These are phyloP conservation scores for Sporothrix euskadiensis DNA, from an alignment of 2,329 filamentous ascomycete species.

Conservation along the genomic window DNA sequence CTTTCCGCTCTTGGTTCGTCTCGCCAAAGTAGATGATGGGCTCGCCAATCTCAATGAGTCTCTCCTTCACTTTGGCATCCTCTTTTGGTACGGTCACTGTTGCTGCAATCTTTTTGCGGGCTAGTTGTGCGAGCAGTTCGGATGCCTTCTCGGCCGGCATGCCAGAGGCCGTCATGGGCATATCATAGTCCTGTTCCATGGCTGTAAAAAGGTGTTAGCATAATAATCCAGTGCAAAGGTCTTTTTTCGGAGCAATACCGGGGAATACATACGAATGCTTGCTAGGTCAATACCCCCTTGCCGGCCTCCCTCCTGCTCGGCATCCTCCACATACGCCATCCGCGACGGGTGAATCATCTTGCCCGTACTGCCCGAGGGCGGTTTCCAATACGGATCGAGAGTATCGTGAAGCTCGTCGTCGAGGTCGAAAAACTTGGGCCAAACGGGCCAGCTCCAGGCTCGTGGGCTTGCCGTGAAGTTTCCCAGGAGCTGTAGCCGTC, in stretches of 20 bases:
- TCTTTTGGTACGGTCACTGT: constrained; percentile 89
- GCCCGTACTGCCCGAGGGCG: background rate
- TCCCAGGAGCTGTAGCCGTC: background rate
- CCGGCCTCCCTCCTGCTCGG: constrained; percentile 66
- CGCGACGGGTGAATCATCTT: constrained; percentile 80
- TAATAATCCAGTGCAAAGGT: too few species aligned
- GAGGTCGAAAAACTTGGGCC: background rate
- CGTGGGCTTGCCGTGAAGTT: background rate
- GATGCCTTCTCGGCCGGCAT: constrained; percentile 79
- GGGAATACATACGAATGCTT: constrained; percentile 47
- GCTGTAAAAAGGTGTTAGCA: constrained; percentile 35
- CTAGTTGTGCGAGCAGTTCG: constrained; percentile 82
- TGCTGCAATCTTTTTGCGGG: constrained; percentile 84
- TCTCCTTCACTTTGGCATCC: constrained; percentile 78
- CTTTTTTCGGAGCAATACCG: too few species aligned
- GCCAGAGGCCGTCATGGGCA: constrained; percentile 65
- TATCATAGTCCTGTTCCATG: constrained; percentile 79
- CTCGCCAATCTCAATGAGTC: constrained; percentile 83
- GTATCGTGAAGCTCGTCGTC: background rate
- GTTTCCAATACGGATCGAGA: background rate
- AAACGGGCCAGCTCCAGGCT: background rate
- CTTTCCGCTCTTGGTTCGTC: constrained; percentile 78
- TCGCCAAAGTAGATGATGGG: constrained; percentile 95
- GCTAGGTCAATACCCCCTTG: constrained; percentile 43
- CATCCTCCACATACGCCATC: constrained; percentile 92